Base-by-base conservation (phyloP, 805 yeast genomes). In the Yarrowia keelungensis region DNA sequence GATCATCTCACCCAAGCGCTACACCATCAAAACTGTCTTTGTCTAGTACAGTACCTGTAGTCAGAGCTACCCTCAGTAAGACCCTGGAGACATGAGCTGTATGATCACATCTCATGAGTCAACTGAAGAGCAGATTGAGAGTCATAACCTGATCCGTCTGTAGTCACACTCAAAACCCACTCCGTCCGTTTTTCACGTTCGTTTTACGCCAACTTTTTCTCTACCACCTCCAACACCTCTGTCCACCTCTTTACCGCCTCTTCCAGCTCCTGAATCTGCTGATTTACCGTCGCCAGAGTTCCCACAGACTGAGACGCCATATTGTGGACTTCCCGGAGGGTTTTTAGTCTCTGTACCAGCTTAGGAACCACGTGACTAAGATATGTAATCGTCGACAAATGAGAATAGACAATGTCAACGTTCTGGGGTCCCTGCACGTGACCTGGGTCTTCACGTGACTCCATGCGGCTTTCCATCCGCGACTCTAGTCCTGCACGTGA, bases 341-440 rank as follows among this genome's bases (percentile, higher is more conserved):
- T 62, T 12, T 47, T 47, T 8, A 62, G 56, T 9, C 67, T 14
- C 16, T 22, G 11, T 8, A 62, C n/a, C 2, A 62, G 22, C n/a
- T 15, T 16, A 0, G 65, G 65, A 43, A 59, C 65, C 51, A 45
- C 51, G 51, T 59, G 65, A 42, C 65, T 59, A 8, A 59, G 51
- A 12, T 59, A 59, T 3, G 65, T 59, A 35, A 59, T 59, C 4
- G 65, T 59, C 1, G 65, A 26, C 16, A 59, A 8, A 19, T 59
- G 51, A 1, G 50, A n/a, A 12, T 59, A 59, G 51, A 59, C 56
- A 15, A 62, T 62, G n/a, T 53, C 56, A 1, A 43, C 36, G 36
- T 62, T 47, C 7, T 47, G 35, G 12, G 15, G 39, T 16, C 39
- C 19, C 38, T 19, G 19, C 19, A 19, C 19, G 19, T 19, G 19